These are phyloP conservation scores for Aspergillus pseudonomiae DNA, from an alignment of 2,329 filamentous ascomycete species.

Conservation along the genomic window DNA sequence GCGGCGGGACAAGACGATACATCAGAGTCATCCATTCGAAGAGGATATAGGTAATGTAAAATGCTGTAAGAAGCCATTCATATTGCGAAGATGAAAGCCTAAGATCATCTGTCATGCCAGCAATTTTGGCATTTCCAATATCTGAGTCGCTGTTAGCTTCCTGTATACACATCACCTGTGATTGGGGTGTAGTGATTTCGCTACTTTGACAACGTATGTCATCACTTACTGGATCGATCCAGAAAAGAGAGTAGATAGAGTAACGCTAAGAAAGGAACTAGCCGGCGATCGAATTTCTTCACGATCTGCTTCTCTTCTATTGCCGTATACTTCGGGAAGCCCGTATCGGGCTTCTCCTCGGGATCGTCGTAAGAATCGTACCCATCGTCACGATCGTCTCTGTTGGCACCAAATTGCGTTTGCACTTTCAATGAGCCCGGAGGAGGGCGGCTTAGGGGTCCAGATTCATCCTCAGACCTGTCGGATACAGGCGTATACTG, in stretches of 20 bases:
- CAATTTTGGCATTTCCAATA: slow-evolving; percentile 66
- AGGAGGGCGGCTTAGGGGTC: slow-evolving; percentile 18
- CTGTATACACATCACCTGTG: slow-evolving; percentile 14
- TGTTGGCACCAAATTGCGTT: slow-evolving; percentile 35
- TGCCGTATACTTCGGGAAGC: slow-evolving; percentile 42
- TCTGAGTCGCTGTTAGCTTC: slow-evolving; percentile 38
- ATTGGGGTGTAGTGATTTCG: not conserved
- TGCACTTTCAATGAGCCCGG: slow-evolving; percentile 33
- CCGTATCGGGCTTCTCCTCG: slow-evolving; percentile 17
- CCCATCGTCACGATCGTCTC: slow-evolving; percentile 28
- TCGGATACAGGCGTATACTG: slow-evolving; percentile 42
- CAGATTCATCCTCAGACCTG: slow-evolving; percentile 29
- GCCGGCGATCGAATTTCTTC: slow-evolving; percentile 72
- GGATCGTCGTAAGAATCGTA: slow-evolving; percentile 32
- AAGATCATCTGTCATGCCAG: slow-evolving; percentile 59
- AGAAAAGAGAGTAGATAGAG: slow-evolving; percentile 85
- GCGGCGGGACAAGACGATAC: slow-evolving; percentile 62
- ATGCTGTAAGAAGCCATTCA: slow-evolving; percentile 64
- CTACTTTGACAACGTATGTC: not conserved
- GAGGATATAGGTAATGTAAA: slow-evolving; percentile 66
- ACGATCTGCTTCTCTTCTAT: slow-evolving; percentile 76
- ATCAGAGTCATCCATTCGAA: slow-evolving; percentile 70
- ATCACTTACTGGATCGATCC: slow-evolving; percentile 74
- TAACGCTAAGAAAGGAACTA: slow-evolving; percentile 79
- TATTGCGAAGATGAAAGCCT: slow-evolving; percentile 59